A percentile compares a stretch with the other conserved stretches of the same genome.
phyloP scores from a whole-genome alignment of 768 basidiomycete species.

The Serendipita sp. region DNA sequence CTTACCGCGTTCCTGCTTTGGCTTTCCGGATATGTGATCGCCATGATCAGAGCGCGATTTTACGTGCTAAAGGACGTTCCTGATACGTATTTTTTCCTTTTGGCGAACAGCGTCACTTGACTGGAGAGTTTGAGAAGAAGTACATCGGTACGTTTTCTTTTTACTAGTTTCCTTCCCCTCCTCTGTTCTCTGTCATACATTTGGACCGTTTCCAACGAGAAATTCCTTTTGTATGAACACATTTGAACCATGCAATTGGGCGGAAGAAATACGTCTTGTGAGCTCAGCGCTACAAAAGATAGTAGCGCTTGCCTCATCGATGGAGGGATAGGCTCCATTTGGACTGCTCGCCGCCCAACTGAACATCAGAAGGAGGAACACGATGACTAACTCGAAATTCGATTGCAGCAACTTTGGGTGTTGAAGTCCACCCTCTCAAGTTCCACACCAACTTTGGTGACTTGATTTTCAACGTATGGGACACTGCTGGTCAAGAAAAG shows the following conservation, averaged over 20 bases:
- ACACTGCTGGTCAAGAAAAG: slow-evolving; percentile 99
- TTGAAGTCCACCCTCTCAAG: slow-evolving; percentile 90
- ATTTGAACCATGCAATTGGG: not conserved
- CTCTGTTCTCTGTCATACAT: not conserved
- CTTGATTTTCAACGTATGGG: slow-evolving; percentile 99
- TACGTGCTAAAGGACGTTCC: slow-evolving; percentile 25
- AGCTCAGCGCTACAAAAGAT: too few relatives aligned
- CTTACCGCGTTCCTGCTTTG: not conserved
- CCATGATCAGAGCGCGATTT: slow-evolving; percentile 9
- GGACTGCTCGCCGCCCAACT: not conserved
- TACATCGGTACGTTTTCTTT: slow-evolving; percentile 62
- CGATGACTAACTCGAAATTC: slow-evolving; percentile 3
- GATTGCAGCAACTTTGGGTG: slow-evolving; percentile 83
- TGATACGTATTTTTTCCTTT: slow-evolving; percentile 32
- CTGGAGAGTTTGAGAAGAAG: slow-evolving; percentile 99
- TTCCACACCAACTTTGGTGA: slow-evolving; percentile 99
- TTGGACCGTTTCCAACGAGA: not conserved
- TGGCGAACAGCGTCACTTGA: slow-evolving; percentile 71
- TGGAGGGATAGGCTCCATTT: not conserved
- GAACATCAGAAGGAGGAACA: not conserved
- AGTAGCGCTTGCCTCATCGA: not conserved
- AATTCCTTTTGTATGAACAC: not conserved
- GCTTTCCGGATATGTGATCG: not conserved
- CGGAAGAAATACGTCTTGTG: not conserved
- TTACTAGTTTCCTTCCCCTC: slow-evolving; percentile 6